A percentile compares a stretch with the other conserved stretches of the same genome.
Evolutionary conservation across 495 filamentous ascomycete species (phyloP).

Genomic region (Aspergillus diversus): DNA sequence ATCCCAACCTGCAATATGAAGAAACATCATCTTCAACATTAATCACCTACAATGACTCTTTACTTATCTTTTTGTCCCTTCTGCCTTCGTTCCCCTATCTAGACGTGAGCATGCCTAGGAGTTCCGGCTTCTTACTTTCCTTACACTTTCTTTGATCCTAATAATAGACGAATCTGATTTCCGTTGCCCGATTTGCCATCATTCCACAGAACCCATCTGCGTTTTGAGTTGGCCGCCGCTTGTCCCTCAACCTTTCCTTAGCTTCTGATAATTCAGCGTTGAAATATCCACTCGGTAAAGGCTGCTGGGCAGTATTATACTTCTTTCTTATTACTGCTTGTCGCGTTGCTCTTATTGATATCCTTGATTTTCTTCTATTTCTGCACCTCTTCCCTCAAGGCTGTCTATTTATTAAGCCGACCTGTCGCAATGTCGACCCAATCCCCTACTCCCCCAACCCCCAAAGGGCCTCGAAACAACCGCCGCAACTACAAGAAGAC

Average conservation of each 20-base stretch:
- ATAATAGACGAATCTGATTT: slow-evolving; percentile 22
- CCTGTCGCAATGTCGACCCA: slow-evolving; percentile 47
- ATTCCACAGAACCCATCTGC: slow-evolving; percentile 16
- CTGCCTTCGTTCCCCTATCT: slow-evolving; percentile 21
- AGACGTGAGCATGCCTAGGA: slow-evolving; percentile 29
- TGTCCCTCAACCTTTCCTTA: slow-evolving; percentile 13
- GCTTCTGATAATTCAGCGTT: slow-evolving; percentile 26
- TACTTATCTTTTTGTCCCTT: slow-evolving; percentile 2
- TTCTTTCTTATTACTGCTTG: slow-evolving; percentile 19
- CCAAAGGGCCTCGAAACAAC: slow-evolving; percentile 44
- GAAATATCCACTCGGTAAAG: slow-evolving; percentile 22
- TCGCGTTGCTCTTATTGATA: slow-evolving; percentile 20
- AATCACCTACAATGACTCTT: slow-evolving; percentile 23
- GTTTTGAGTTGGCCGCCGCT: slow-evolving; percentile 5
- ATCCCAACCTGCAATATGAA: slow-evolving; percentile 9
- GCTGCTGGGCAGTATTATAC: slow-evolving; percentile 46
- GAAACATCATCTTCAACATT: slow-evolving; percentile 13
- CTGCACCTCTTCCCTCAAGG: slow-evolving; percentile 30
- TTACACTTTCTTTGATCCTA: slow-evolving; percentile 21
- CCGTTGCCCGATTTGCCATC: slow-evolving; percentile 21
- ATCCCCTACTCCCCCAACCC: slow-evolving; percentile 43
- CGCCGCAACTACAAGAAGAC: slow-evolving; percentile 43
- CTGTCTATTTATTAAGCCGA: slow-evolving; percentile 54
- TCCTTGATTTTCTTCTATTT: slow-evolving; percentile 21
- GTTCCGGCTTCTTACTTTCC: slow-evolving; percentile 17